phyloP scores from a whole-genome alignment of 129 eudicot genomes.

The Artemisia tridentata region DNA sequence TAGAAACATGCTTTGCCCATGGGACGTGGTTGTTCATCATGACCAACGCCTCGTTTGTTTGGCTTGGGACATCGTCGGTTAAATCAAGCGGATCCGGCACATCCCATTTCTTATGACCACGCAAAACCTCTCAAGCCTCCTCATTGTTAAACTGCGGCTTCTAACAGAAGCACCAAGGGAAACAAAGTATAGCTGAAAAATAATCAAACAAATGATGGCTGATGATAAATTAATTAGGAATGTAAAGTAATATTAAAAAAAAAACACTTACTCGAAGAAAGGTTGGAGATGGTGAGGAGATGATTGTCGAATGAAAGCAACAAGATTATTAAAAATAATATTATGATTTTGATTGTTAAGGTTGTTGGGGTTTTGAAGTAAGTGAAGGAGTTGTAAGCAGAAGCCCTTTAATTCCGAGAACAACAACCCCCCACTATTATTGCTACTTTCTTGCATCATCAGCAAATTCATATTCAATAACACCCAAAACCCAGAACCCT shows the following conservation, averaged over 20 bases:
- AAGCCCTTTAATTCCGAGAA: conserved; percentile 51
- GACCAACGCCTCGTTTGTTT: too few relatives aligned
- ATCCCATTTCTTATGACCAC: too few relatives aligned
- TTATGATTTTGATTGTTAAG: not conserved
- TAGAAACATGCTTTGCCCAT: too few relatives aligned
- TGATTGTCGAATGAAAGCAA: conserved; percentile 42
- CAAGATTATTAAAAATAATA: conserved; percentile 39
- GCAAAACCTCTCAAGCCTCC: too few relatives aligned
- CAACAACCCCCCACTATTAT: not conserved
- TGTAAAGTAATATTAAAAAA: too few relatives aligned
- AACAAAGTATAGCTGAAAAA: conserved; percentile 73
- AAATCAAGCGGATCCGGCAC: too few relatives aligned
- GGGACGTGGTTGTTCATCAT: too few relatives aligned
- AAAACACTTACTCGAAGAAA: conserved; percentile 78
- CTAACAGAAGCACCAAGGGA: conserved; percentile 81
- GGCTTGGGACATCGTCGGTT: too few relatives aligned
- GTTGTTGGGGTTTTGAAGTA: conserved; percentile 67
- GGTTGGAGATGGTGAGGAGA: conserved; percentile 52
- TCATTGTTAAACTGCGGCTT: conserved; percentile 91
- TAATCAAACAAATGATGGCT: too few relatives aligned
- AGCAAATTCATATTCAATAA: not conserved
- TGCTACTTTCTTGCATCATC: conserved; percentile 35
- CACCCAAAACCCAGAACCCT: too few relatives aligned
- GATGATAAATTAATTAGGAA: too few relatives aligned
- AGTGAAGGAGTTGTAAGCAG: conserved; percentile 54